Percentiles rank a stretch among this genome's conserved stretches.
Evolutionary conservation across 1,139 yeast genomes (phyloP).

Genomic region (Saccharomyces hybrid): DNA sequence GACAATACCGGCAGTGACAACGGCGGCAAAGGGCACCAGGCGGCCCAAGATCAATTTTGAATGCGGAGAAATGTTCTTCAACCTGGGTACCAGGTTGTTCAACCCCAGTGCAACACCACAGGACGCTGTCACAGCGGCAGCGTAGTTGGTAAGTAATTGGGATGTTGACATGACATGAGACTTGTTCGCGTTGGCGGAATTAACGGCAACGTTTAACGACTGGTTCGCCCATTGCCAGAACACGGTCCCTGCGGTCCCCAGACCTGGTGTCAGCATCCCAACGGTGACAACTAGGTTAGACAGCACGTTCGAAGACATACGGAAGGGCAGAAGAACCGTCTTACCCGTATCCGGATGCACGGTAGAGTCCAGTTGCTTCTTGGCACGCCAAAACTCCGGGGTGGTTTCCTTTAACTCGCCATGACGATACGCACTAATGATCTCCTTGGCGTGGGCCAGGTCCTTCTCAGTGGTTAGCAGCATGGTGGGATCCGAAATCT

Average conservation of each 20-base stretch:
- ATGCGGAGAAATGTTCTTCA: constrained; percentile 57
- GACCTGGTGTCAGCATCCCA: constrained; percentile 93
- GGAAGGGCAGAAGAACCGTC: constrained; percentile 81
- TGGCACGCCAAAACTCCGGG: constrained; percentile 85
- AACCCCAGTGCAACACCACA: constrained; percentile 93
- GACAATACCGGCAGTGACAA: constrained; percentile 90
- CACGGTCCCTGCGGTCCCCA: constrained; percentile 82
- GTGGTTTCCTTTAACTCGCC: constrained; percentile 57
- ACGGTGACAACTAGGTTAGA: constrained; percentile 91
- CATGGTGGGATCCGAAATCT: constrained; percentile 88
- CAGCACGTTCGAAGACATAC: constrained; percentile 94
- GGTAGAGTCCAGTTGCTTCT: constrained; percentile 76
- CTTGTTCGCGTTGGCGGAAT: constrained; percentile 92
- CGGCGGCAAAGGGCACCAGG: constrained; percentile 96
- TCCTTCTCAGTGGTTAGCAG: constrained; percentile 61
- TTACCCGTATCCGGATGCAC: constrained; percentile 95
- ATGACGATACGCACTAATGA: constrained; percentile 64
- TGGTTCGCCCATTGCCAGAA: constrained; percentile 98
- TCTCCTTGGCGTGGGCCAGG: constrained; percentile 53
- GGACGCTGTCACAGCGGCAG: constrained; percentile 87
- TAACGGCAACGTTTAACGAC: constrained; percentile 90
- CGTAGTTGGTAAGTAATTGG: constrained; percentile 71
- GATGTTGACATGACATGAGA: constrained; percentile 78
- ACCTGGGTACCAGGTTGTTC: constrained; percentile 76
- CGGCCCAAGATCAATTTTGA: constrained; percentile 71